These are phyloP conservation scores for Aurinia saxatilis DNA, from an alignment of 345 rosid species.

Conservation along the genomic window DNA sequence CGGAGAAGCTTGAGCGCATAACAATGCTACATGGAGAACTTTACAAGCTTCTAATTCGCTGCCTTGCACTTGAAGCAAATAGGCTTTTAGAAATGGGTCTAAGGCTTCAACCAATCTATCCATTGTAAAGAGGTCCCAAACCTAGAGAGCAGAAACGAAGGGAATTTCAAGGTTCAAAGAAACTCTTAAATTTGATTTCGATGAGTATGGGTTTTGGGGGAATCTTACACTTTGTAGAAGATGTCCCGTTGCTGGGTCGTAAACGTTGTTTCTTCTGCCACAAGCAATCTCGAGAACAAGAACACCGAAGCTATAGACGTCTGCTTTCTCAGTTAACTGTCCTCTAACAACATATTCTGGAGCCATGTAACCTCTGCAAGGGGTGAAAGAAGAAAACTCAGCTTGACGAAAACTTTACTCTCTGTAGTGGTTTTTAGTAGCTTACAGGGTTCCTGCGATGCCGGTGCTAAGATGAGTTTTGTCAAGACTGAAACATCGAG, in stretches of 20 bases:
- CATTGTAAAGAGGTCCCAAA: conserved; percentile 29
- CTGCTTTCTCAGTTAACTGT: conserved; percentile 47
- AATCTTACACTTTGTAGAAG: conserved; percentile 17
- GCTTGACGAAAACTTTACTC: not conserved
- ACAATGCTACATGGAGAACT: conserved; percentile 15
- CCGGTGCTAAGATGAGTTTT: conserved; percentile 29
- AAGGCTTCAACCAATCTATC: conserved; percentile 21
- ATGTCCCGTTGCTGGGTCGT: conserved; percentile 9
- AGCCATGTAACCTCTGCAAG: conserved; percentile 37
- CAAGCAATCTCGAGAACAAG: conserved; percentile 40
- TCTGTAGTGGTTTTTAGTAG: not conserved
- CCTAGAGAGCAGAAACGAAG: conserved; percentile 1
- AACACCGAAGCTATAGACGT: conserved; percentile 44
- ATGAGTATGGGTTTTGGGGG: conserved; percentile 11
- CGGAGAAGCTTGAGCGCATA: conserved; percentile 30
- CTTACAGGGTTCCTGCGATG: conserved; percentile 50
- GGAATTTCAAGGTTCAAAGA: not conserved
- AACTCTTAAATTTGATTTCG: not conserved
- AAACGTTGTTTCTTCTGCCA: conserved; percentile 30
- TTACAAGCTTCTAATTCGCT: conserved; percentile 8
- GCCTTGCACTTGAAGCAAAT: conserved; percentile 13
- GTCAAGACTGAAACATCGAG: conserved; percentile 28
- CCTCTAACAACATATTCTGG: too few species aligned
- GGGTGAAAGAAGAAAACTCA: not conserved
- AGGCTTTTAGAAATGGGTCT: conserved; percentile 20